These are phyloP conservation scores for Daedaleopsis sinensis DNA, from an alignment of 768 basidiomycete species.

Conservation along the genomic window DNA sequence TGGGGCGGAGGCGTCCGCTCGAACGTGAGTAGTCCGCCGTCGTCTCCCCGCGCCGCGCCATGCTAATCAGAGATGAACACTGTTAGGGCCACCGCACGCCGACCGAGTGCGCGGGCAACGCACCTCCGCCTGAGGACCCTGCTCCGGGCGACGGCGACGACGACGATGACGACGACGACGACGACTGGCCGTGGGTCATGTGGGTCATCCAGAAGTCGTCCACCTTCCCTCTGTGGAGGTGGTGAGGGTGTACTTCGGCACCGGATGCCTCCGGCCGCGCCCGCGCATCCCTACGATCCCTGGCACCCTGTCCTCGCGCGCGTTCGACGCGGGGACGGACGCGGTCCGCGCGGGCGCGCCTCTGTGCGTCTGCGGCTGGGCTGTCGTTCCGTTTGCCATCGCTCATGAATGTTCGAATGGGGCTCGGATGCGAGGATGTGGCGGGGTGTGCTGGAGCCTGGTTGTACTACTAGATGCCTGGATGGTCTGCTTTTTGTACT, in stretches of 20 bases:
- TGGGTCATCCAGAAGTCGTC: constrained; percentile 19
- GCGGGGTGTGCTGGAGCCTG: too few relatives aligned
- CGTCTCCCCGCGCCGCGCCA: background rate
- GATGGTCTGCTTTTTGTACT: too few relatives aligned
- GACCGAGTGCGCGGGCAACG: constrained; percentile 37
- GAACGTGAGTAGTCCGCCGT: constrained; percentile 41
- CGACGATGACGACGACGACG: constrained; percentile 21
- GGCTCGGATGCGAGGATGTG: too few relatives aligned
- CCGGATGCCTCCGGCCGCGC: background rate
- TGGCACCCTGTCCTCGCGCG: background rate
- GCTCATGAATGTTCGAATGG: background rate
- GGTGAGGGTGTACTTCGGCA: constrained; percentile 8
- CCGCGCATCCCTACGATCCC: background rate
- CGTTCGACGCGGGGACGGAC: background rate
- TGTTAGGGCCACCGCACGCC: constrained; percentile 46
- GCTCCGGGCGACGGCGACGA: constrained; percentile 38
- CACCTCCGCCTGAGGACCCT: constrained; percentile 31
- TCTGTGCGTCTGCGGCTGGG: background rate
- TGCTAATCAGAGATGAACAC: constrained; percentile 1
- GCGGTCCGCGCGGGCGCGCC: too few relatives aligned
- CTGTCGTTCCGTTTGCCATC: background rate
- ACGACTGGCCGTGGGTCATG: constrained; percentile 26
- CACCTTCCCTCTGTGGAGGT: constrained; percentile 13
- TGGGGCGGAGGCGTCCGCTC: constrained; percentile 92
- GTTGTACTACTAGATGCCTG: too few relatives aligned